Evolutionary conservation across 2,329 filamentous ascomycete genomes (phyloP).

Genomic region (Sclerotinia borealis): DNA sequence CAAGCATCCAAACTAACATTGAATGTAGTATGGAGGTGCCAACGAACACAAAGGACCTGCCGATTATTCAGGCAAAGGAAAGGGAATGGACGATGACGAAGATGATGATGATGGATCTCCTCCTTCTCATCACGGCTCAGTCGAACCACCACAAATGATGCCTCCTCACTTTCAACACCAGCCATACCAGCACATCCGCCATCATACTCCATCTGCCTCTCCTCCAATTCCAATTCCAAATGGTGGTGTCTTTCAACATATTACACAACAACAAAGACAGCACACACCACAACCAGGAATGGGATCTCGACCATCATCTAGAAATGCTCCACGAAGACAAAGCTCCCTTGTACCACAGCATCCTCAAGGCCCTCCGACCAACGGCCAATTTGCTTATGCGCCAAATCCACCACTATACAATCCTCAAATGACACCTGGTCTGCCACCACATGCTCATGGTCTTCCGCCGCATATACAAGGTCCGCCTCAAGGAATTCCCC

Average conservation of each 20-base stretch:
- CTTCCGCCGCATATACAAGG: conserved; percentile 29
- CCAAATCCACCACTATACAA: conserved; percentile 83
- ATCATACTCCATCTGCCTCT: conserved; percentile 78
- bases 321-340: conserved; percentile 70
- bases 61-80: conserved; percentile 78
- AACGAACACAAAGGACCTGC: conserved; percentile 94
- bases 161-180: conserved; percentile 65
- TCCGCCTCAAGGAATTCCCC: conserved; percentile 10
- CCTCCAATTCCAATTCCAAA: conserved; percentile 83
- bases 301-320: conserved; percentile 70
- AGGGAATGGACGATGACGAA: conserved; percentile 68
- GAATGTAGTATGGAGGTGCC: conserved; percentile 71
- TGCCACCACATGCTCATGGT: conserved; percentile 36
- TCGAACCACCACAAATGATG: conserved; percentile 52
- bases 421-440: conserved; percentile 42
- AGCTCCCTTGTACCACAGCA: conserved; percentile 65
- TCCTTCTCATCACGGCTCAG: conserved; percentile 39
- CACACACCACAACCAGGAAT: conserved; percentile 76
- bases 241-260: conserved; percentile 32
- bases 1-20: conserved; percentile 19
- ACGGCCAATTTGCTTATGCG: conserved; percentile 71
- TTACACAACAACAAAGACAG: conserved; percentile 51
- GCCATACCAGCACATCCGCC: conserved; percentile 73
- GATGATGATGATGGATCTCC: conserved; percentile 65
- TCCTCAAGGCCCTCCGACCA: conserved; percentile 51